These are phyloP conservation scores for Tetradesmus lagerheimii DNA, from an alignment of 139 green algal genomes.

Conservation along the genomic window DNA sequence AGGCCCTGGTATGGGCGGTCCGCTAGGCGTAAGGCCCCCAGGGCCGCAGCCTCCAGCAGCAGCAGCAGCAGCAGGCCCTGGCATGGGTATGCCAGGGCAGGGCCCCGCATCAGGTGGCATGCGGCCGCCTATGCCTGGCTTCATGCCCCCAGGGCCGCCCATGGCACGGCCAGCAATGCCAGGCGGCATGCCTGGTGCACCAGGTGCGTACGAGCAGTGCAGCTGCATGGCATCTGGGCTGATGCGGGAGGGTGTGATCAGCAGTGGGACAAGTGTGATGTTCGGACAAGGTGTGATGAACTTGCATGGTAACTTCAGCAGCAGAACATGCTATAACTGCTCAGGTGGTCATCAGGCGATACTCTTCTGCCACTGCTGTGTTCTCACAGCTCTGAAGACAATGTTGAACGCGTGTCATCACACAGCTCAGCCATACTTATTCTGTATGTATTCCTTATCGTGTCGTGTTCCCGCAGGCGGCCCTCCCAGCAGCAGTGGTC, in stretches of 20 bases:
- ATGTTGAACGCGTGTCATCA: too few species aligned
- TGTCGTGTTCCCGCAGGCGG: background rate
- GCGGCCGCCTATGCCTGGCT: conserved; percentile 34
- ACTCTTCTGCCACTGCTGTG: too few species aligned
- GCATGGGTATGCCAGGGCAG: background rate
- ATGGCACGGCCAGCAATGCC: conserved; percentile 5
- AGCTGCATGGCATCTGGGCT: too few species aligned
- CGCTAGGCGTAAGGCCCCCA: background rate
- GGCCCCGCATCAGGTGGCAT: background rate
- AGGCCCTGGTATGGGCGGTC: background rate
- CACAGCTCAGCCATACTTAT: background rate
- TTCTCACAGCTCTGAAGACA: too few species aligned
- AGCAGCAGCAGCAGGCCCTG: background rate
- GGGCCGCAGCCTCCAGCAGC: background rate
- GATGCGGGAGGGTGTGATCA: background rate
- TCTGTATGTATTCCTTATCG: too few species aligned
- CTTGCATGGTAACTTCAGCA: too few species aligned
- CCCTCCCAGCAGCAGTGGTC: background rate
- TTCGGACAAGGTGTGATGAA: too few species aligned
- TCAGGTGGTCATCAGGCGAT: too few species aligned
- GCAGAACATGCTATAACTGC: too few species aligned
- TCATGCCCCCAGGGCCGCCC: conserved; percentile 47
- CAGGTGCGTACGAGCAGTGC: background rate
- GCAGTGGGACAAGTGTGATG: background rate
- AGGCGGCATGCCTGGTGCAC: background rate